These are phyloP conservation scores for Rubia occidens DNA, from an alignment of 305 asterid species.

Conservation along the genomic window DNA sequence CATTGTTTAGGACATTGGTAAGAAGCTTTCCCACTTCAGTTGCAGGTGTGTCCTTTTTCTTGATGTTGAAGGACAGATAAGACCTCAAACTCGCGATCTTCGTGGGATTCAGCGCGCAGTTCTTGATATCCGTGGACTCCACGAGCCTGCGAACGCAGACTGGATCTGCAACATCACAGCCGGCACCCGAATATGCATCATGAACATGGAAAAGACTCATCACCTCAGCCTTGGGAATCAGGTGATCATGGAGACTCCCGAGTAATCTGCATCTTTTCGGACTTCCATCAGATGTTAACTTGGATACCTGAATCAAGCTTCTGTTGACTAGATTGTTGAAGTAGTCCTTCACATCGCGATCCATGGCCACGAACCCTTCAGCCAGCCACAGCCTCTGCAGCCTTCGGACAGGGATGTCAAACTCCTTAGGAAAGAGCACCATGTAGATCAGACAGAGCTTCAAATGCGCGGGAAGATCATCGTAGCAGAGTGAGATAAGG, in stretches of 20 bases:
- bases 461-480: conserved; percentile 23
- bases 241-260: conserved; percentile 30
- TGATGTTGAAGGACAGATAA: conserved; percentile 36
- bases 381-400: conserved; percentile 46
- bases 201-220: conserved; percentile 34
- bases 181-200: not conserved
- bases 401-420: conserved; percentile 44
- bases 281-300: conserved; percentile 40
- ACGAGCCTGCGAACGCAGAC: conserved; percentile 30
- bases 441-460: conserved; percentile 40
- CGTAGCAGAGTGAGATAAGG: conserved; percentile 30
- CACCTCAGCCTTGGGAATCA: conserved; percentile 22
- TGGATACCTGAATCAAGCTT: conserved; percentile 41
- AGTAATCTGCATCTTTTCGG: conserved; percentile 39
- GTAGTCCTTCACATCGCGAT: conserved; percentile 25
- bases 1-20: conserved; percentile 23
- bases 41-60: conserved; percentile 42
- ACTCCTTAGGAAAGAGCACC: conserved; percentile 37
- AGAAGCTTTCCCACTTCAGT: conserved; percentile 29
- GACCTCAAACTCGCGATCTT: conserved; percentile 23
- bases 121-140: conserved; percentile 24
- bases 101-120: conserved; percentile 8
- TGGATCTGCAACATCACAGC: not conserved
- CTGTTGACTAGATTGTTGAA: conserved; percentile 32
- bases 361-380: conserved; percentile 40